Conservation (phyloP, 75 land plant genomes). For the Azolla pinnata region DNA sequence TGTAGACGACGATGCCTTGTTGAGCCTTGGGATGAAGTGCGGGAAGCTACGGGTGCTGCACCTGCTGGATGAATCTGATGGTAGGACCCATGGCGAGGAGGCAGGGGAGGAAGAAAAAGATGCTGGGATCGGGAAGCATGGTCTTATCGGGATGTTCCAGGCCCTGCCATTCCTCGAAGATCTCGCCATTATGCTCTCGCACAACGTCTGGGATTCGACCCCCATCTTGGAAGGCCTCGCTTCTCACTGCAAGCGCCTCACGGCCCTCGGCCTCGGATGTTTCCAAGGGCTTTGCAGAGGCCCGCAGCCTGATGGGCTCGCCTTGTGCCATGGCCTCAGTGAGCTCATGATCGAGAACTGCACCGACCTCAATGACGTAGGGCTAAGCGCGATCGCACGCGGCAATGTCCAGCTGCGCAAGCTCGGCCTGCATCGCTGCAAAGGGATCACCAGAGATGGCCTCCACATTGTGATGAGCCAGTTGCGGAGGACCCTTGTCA, state of each 20-base stretch:
- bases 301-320: conserved; percentile 55
- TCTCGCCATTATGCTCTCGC: conserved; percentile 49
- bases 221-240: conserved; percentile 51
- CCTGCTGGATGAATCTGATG: conserved; percentile 37
- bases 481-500: conserved; percentile 39
- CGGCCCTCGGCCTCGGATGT: conserved; percentile 45
- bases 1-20: conserved; percentile 46
- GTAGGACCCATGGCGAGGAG: conserved; percentile 22
- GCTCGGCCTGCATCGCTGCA: conserved; percentile 49
- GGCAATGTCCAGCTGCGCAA: conserved; percentile 41
- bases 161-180: conserved; percentile 48
- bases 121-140: conserved; percentile 31
- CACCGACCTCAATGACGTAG: conserved; percentile 53
- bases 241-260: conserved; percentile 31
- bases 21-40: conserved; percentile 40
- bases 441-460: conserved; percentile 43
- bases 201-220: conserved; percentile 53
- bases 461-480: conserved; percentile 33
- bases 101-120: conserved; percentile 34
- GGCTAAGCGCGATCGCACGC: conserved; percentile 36
- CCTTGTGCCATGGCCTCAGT: conserved; percentile 44
- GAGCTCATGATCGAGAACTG: conserved; percentile 43
- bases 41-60: conserved; percentile 45
- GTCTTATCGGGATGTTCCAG: conserved; percentile 46
- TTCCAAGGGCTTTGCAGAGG: conserved; percentile 64